Conservation (phyloP, 2,329 filamentous ascomycete species). For the Thermoascus crustaceus region DNA sequence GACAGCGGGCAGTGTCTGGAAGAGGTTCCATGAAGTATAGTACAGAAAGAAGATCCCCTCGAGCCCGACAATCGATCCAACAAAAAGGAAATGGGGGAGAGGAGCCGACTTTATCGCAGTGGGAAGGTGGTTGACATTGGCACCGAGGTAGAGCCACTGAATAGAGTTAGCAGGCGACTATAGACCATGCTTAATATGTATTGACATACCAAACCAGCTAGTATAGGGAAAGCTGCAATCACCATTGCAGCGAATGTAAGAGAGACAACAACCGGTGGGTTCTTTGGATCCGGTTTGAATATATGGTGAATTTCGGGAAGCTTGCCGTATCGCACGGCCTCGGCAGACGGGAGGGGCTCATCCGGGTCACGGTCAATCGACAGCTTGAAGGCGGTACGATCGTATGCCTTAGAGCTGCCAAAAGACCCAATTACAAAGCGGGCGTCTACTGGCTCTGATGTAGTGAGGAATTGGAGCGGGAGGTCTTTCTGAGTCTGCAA, state of each 20-base stretch:
- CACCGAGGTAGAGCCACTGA: slow-evolving; percentile 75
- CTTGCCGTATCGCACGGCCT: slow-evolving; percentile 76
- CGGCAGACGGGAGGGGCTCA: slow-evolving; percentile 50
- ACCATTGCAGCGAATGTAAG: slow-evolving; percentile 68
- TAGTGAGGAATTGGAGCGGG: slow-evolving; percentile 68
- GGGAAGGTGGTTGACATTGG: slow-evolving; percentile 68
- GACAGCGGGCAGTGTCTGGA: slow-evolving; percentile 73
- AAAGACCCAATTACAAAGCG: slow-evolving; percentile 81
- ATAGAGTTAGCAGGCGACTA: slow-evolving; percentile 15
- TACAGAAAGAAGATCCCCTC: slow-evolving; percentile 93
- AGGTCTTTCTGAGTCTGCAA: slow-evolving; percentile 78
- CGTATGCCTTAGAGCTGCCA: slow-evolving; percentile 61
- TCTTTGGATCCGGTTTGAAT: slow-evolving; percentile 72
- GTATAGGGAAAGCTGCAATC: slow-evolving; percentile 61
- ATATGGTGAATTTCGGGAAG: slow-evolving; percentile 81
- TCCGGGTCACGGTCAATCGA: slow-evolving; percentile 56
- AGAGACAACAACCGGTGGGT: slow-evolving; percentile 71
- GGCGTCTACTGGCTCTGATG: slow-evolving; percentile 63
- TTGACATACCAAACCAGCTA: slow-evolving; percentile 60
- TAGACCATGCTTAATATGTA: not conserved
- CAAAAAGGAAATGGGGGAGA: slow-evolving; percentile 73
- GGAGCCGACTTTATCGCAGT: slow-evolving; percentile 71
- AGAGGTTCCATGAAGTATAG: slow-evolving; percentile 85
- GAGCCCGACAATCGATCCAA: slow-evolving; percentile 77
- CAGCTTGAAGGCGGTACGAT: slow-evolving; percentile 65